These are phyloP conservation scores for Cordyceps pruinosa DNA, from an alignment of 2,329 filamentous ascomycete species.

Conservation along the genomic window DNA sequence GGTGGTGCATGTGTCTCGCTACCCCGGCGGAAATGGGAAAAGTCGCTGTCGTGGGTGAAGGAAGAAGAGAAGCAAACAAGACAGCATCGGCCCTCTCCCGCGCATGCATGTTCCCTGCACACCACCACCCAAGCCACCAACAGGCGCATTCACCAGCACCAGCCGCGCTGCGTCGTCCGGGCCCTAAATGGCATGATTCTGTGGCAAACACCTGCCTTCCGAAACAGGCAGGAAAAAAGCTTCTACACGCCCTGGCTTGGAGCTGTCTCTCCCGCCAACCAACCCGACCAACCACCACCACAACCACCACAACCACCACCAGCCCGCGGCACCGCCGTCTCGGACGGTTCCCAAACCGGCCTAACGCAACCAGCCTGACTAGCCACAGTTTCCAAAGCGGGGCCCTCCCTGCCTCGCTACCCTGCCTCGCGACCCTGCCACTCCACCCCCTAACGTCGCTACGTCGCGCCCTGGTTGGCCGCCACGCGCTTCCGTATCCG, in stretches of 20 bases:
- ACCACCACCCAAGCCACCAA: not conserved
- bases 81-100: not conserved
- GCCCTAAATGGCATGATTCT: not conserved
- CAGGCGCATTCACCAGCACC: not conserved
- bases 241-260: not conserved
- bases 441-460: too few relatives aligned
- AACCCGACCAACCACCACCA: not conserved
- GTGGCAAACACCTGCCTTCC: too few relatives aligned
- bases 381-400: not conserved
- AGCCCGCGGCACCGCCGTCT: conserved; percentile 2
- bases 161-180: too few relatives aligned
- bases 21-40: too few relatives aligned
- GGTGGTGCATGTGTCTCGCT: too few relatives aligned
- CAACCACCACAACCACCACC: not conserved
- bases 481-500: not conserved
- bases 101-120: not conserved
- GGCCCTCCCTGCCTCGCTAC: too few relatives aligned
- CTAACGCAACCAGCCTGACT: not conserved
- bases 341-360: conserved; percentile 6
- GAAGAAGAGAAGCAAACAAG: not conserved
- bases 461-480: not conserved
- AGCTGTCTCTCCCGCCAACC: not conserved
- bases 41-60: too few relatives aligned
- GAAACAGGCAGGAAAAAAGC: too few relatives aligned
- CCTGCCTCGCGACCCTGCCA: too few relatives aligned